Evolutionary conservation across 2,329 filamentous ascomycete species (phyloP).

Genomic region (Alternaria postmessia): DNA sequence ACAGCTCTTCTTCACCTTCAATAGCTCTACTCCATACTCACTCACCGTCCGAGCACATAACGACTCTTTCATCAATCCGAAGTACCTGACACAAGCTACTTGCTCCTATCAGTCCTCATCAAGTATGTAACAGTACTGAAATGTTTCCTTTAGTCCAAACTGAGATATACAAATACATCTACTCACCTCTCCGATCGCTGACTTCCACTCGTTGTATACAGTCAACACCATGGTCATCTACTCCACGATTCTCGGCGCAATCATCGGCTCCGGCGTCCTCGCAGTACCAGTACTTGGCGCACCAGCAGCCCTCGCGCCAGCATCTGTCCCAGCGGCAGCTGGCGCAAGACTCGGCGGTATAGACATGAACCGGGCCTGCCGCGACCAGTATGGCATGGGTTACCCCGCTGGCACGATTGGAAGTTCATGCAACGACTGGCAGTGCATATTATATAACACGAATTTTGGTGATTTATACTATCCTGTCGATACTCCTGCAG

Average conservation of each 20-base stretch:
- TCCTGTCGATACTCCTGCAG: not conserved
- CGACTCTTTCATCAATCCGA: not conserved
- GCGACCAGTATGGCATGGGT: not conserved
- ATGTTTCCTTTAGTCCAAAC: not conserved
- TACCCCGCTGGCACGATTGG: not conserved
- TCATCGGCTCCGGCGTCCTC: not conserved
- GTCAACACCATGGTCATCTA: not conserved
- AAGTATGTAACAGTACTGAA: not conserved
- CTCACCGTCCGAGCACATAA: not conserved
- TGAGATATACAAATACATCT: not conserved
- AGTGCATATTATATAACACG: not conserved
- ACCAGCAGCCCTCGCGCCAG: not conserved
- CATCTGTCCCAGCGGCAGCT: not conserved
- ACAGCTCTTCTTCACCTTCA: not conserved
- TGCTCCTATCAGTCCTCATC: not conserved
- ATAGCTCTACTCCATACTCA: not conserved
- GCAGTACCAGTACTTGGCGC: not conserved
- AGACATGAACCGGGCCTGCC: not conserved
- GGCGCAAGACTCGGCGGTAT: not conserved
- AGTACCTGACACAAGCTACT: not conserved
- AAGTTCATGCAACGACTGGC: not conserved
- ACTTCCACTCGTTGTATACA: not conserved
- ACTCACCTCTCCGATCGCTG: not conserved
- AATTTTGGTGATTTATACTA: not conserved
- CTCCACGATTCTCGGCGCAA: not conserved